Base-by-base conservation (phyloP, 2,329 filamentous ascomycete species). In the Zasmidium citrigriseum region DNA sequence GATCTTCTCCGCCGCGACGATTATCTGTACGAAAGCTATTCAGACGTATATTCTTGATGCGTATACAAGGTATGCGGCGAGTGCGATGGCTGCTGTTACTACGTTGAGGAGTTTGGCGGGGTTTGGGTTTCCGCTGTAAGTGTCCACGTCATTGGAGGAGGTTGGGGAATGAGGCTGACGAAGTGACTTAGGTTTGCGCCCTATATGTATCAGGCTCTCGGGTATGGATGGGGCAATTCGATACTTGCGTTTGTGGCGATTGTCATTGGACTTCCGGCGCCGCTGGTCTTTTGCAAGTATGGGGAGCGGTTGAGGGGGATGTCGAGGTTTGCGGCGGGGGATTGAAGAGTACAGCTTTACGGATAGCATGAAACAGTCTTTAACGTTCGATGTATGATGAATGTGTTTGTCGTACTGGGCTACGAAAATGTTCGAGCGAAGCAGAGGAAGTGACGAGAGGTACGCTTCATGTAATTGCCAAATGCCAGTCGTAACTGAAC, bases 31-130 rank as follows among this genome's bases (percentile, higher is more conserved):
- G 38, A 47, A 47, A 22, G 21, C 46, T 7, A 25, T 55, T n/a
- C 27, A 29, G 20, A 56, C 46, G 5, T 63, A 63, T 46, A 9
- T 59, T 3, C 27, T 61, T 24, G 61, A 63, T 29, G 45, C 25
- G 10, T 63, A 48, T 51, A 18, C 55, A 2, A 53, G 29, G 10
- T 63, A 61, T 44, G 61, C 61, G 14, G 61, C 61, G 5, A 52
- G 44, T 11, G 61, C 61, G 18, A 48, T 46, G 11, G 38, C 38
- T n/a, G 51, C 61, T 14, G 54, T 25, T 24, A 38, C 49, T n/a
- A 49, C 52, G 10, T 21, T 59, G 14, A 46, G 59, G 47, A 55
- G 47, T 46, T 3, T 61, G 14, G 46, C 49, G 2, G 60, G 57
- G 12, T 49, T 49, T 27, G 20, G 55, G 9, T 41, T 58, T 3